Conservation (phyloP, 148 eudicot species). For the Vaccinium corymbosum region DNA sequence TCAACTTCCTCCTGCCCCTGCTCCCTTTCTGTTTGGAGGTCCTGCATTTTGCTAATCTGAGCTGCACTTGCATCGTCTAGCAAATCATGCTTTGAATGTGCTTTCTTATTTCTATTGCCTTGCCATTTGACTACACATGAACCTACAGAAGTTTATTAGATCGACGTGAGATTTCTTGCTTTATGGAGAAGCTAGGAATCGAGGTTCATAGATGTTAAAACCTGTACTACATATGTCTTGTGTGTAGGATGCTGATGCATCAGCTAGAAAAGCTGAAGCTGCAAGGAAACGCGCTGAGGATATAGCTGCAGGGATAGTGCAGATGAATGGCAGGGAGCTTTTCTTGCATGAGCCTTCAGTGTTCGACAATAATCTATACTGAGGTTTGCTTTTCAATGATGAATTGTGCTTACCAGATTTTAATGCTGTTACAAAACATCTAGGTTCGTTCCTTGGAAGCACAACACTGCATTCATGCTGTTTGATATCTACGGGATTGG, state of each 20-base stretch:
- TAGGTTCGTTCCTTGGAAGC: background rate
- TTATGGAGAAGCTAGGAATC: background rate
- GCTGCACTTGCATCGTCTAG: background rate
- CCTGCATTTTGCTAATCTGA: background rate
- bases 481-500: background rate
- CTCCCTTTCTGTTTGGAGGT: background rate
- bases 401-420: background rate
- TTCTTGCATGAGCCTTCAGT: constrained; percentile 81
- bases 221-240: constrained; percentile 1
- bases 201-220: background rate
- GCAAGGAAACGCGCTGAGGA: constrained; percentile 83
- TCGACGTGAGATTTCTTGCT: background rate
- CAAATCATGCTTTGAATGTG: background rate
- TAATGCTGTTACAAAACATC: background rate
- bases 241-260: constrained; percentile 65
- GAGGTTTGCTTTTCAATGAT: constrained; percentile 16
- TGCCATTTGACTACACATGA: background rate
- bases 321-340: constrained; percentile 91
- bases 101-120: background rate
- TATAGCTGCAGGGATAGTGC: constrained; percentile 67
- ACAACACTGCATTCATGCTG: background rate
- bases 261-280: constrained; percentile 67
- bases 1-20: background rate
- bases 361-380: constrained; percentile 65
- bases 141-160: background rate